Evolutionary conservation across 1,284 basidiomycete species (phyloP).

Genomic region (Ceratobasidium sp.): DNA sequence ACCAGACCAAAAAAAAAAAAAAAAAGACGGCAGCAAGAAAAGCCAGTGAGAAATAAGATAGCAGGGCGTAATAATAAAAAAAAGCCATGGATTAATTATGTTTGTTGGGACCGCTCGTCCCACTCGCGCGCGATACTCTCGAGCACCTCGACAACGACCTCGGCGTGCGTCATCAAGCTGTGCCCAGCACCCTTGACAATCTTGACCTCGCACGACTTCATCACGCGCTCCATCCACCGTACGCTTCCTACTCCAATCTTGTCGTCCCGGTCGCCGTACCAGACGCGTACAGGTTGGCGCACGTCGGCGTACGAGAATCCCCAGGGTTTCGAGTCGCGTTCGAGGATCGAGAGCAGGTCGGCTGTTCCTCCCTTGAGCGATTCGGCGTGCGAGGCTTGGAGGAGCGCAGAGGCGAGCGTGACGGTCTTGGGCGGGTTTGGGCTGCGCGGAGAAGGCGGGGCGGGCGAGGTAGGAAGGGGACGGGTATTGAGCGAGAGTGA

Average conservation of each 20-base stretch:
- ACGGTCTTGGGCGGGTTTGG: conserved; percentile 29
- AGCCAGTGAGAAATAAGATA: conserved; percentile 5
- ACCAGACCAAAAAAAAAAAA: conserved; percentile 7
- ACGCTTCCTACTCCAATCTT: conserved; percentile 88
- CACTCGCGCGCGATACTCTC: conserved; percentile 59
- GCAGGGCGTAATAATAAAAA: background rate
- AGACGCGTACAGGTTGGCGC: conserved; percentile 80
- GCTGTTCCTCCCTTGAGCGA: conserved; percentile 88
- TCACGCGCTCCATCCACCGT: conserved; percentile 86
- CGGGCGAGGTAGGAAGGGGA: conserved; percentile 6
- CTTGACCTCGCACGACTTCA: conserved; percentile 80
- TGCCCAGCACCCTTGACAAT: conserved; percentile 90
- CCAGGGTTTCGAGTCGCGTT: conserved; percentile 46
- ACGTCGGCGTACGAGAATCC: conserved; percentile 64
- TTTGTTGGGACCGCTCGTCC: conserved; percentile 15
- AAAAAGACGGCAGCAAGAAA: background rate
- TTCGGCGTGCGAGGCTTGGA: conserved; percentile 94
- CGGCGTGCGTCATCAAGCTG: conserved; percentile 87
- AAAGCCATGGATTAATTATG: background rate
- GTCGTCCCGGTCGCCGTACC: conserved; percentile 94
- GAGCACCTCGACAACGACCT: conserved; percentile 86
- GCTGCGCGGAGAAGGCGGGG: conserved; percentile 26
- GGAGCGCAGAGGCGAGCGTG: conserved; percentile 67
- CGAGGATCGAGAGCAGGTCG: conserved; percentile 69
- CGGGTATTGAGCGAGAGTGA: conserved; percentile 21